A percentile compares a stretch with the other conserved stretches of the same genome.
Conservation (phyloP, 1,284 basidiomycete genomes). For the Rhodotorula mucilaginosa region DNA sequence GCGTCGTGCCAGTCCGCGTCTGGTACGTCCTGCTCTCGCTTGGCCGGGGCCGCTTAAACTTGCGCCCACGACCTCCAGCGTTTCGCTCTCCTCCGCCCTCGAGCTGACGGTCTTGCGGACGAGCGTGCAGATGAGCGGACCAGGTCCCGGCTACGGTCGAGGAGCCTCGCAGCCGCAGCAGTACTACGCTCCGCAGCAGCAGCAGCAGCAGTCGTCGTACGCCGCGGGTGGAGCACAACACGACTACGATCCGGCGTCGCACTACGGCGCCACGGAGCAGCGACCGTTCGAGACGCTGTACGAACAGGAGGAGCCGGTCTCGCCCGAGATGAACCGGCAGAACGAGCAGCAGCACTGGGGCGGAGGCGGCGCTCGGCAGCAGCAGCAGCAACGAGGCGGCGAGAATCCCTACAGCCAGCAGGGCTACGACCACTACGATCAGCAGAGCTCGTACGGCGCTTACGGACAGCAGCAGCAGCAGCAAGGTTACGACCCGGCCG, state of each 20-base stretch:
- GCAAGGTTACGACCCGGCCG: neutral
- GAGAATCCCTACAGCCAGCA: neutral
- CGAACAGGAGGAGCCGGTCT: constrained; percentile 32
- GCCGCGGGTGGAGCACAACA: neutral
- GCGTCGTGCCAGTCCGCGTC: neutral
- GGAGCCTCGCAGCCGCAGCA: neutral
- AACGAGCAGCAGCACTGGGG: constrained; percentile 9
- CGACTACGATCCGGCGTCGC: neutral
- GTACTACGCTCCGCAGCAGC: neutral
- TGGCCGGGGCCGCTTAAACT: neutral
- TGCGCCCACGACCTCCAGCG: no score
- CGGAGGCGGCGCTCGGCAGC: neutral
- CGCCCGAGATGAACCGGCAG: constrained; percentile 28
- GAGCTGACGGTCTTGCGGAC: no score
- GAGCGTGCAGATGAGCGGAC: neutral
- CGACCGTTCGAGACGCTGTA: constrained; percentile 29
- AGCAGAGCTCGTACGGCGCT: constrained; percentile 10
- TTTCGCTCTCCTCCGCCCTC: no score
- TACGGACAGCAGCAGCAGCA: constrained; percentile 14
- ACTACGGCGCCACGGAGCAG: neutral
- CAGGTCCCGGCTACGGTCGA: neutral
- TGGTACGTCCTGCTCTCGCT: neutral
- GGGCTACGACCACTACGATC: constrained; percentile 17
- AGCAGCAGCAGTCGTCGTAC: neutral
- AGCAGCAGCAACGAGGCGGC: neutral